phyloP scores from a whole-genome alignment of 148 eudicot species.

The Fagopyrum tataricum region DNA sequence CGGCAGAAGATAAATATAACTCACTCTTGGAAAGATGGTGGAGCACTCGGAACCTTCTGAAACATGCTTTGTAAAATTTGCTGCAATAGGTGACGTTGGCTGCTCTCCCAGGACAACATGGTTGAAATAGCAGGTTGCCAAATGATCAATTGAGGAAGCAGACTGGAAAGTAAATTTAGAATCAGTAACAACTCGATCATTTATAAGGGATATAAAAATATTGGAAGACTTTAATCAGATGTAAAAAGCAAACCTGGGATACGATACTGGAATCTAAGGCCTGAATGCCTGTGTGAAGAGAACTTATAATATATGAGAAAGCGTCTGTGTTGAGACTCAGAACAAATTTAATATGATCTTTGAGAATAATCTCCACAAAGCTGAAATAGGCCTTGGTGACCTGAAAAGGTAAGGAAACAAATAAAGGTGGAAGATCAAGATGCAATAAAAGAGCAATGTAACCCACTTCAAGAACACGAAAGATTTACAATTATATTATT shows the following conservation, averaged over 20 bases:
- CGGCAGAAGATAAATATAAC: constrained; percentile 15
- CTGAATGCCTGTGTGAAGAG: constrained; percentile 80
- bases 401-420: constrained; percentile 32
- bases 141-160: constrained; percentile 70
- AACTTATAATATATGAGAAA: constrained; percentile 59
- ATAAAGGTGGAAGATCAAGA: not conserved
- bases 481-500: not conserved
- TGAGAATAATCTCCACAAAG: constrained; percentile 68
- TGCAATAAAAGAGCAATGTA: not conserved
- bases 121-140: constrained; percentile 83
- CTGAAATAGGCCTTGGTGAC: constrained; percentile 65
- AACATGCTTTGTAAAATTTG: constrained; percentile 60
- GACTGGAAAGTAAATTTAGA: constrained; percentile 37
- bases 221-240: not conserved
- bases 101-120: constrained; percentile 64
- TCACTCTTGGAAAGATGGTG: constrained; percentile 62
- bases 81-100: constrained; percentile 59
- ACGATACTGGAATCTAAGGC: constrained; percentile 51
- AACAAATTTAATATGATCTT: constrained; percentile 50
- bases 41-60: constrained; percentile 45
- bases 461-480: not conserved
- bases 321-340: constrained; percentile 63
- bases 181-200: not conserved
- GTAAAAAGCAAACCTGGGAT: constrained; percentile 47
- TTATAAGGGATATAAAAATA: not conserved